Base-by-base conservation (phyloP, 768 basidiomycete genomes). In the Lactarius quietus region DNA sequence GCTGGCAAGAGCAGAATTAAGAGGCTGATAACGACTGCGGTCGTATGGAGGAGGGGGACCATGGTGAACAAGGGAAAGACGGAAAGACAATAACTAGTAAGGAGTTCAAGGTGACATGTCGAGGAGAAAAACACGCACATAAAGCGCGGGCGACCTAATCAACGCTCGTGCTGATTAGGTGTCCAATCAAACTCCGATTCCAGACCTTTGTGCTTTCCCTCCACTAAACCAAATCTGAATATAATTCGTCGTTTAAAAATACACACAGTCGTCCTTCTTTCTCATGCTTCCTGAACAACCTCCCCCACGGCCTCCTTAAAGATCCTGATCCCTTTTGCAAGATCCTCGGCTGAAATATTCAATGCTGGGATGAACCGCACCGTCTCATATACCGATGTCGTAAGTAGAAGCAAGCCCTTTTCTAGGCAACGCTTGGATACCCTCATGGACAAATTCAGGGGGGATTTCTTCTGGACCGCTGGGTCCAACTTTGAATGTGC, bases 321-420 rank as follows among this genome's bases (percentile, higher is more conserved):
- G 31, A 92, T 86, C 43, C 74, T 72, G 64, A 79, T 80, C 0
- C 90, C 90, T 73, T 86, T 85, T 70, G 76, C 80, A 78, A 97
- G 77, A 73, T 98, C 93, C 73, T 81, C 83, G 75, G 84, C 75
- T 28, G 82, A 84, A 67, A 96, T 84, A 73, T 93, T 95, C 71
- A 98, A 76, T 18, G 96, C 85, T 5, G 96, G 96, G 71, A 98
- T 98, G 80, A 98, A 97, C 72, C 95, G 81, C 64, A 97, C 79
- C 17, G 89, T 89, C 74, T 95, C 90, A 74, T 90, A 95, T 29
- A 92, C 82, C 58, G 90, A 92, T 29, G 95, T 97, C 15, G 95
- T 96, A 64, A 98, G 79, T 45, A 96, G 84, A 57, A 97, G 74
- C 79, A 98, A 76, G 26, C 92, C 93, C 73, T 91, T 88, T 73